A percentile compares a stretch with the other conserved stretches of the same genome.
These are phyloP conservation scores for Penicillium sp. DNA, from an alignment of 2,329 filamentous ascomycete species.

Conservation along the genomic window DNA sequence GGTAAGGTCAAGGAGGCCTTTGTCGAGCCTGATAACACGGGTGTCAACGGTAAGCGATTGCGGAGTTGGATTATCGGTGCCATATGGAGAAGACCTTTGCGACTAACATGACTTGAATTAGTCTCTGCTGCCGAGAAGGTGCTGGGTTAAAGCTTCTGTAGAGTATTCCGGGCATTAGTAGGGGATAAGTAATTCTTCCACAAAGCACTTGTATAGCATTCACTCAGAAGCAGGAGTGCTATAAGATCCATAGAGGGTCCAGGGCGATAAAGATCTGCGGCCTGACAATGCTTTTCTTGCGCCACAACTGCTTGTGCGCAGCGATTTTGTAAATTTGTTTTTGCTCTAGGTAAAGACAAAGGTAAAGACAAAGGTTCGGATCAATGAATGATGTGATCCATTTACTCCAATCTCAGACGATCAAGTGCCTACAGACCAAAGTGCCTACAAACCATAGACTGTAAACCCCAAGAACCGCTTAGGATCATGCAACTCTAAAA, in stretches of 20 bases:
- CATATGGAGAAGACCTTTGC: background rate
- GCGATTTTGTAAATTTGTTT: no score
- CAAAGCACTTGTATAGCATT: background rate
- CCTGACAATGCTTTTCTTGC: background rate
- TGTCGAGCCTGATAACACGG: slow-evolving; percentile 87
- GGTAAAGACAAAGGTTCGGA: no score
- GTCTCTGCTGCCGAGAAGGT: slow-evolving; percentile 55
- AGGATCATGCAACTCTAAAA: background rate
- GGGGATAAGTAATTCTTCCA: background rate
- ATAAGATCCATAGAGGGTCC: background rate
- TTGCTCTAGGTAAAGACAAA: no score
- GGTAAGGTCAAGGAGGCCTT: slow-evolving; percentile 80
- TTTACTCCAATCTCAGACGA: no score
- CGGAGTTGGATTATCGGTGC: background rate
- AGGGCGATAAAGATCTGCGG: background rate
- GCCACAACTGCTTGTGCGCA: no score
- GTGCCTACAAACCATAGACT: no score
- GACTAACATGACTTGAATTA: slow-evolving; percentile 24
- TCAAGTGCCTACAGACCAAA: no score
- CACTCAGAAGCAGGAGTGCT: background rate
- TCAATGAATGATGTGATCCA: no score
- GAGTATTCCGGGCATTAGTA: background rate
- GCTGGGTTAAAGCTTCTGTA: slow-evolving; percentile 36
- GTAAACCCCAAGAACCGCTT: no score
- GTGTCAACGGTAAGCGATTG: slow-evolving; percentile 64